phyloP scores from a whole-genome alignment of 2,329 filamentous ascomycete species.

The Calonectria hongkongensis region DNA sequence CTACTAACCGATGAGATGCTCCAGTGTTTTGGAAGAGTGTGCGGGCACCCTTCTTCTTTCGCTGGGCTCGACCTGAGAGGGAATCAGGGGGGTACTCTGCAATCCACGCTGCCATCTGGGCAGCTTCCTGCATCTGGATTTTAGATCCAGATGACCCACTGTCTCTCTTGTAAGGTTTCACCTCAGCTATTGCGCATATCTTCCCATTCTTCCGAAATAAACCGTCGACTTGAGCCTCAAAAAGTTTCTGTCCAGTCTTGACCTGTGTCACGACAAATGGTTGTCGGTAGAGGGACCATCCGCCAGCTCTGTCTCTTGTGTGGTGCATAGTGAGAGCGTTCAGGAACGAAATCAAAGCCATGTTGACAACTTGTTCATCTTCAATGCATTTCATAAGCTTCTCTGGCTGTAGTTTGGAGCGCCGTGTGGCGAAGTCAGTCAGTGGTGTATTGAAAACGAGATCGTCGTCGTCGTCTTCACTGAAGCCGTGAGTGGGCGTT shows the following conservation, averaged over 20 bases:
- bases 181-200: conserved; percentile 11
- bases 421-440: too few relatives aligned
- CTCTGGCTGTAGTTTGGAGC: too few relatives aligned
- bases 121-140: too few relatives aligned
- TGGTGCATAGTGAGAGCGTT: conserved; percentile 8
- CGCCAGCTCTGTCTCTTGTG: not conserved
- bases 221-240: conserved; percentile 16
- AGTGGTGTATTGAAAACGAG: too few relatives aligned
- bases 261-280: not conserved
- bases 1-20: too few relatives aligned
- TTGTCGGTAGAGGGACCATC: conserved; percentile 15
- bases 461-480: too few relatives aligned
- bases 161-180: not conserved
- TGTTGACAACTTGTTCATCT: conserved; percentile 28
- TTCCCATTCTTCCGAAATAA: not conserved
- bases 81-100: too few relatives aligned
- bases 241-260: not conserved
- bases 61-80: too few relatives aligned
- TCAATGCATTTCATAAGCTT: not conserved
- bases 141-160: not conserved
- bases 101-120: too few relatives aligned
- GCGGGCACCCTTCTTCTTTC: too few relatives aligned
- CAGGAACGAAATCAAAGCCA: conserved; percentile 10
- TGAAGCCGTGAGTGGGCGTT: too few relatives aligned
- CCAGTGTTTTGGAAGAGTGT: too few relatives aligned